phyloP scores from a whole-genome alignment of 1,139 yeast genomes.

The Lodderomyces oxycetoniae region DNA sequence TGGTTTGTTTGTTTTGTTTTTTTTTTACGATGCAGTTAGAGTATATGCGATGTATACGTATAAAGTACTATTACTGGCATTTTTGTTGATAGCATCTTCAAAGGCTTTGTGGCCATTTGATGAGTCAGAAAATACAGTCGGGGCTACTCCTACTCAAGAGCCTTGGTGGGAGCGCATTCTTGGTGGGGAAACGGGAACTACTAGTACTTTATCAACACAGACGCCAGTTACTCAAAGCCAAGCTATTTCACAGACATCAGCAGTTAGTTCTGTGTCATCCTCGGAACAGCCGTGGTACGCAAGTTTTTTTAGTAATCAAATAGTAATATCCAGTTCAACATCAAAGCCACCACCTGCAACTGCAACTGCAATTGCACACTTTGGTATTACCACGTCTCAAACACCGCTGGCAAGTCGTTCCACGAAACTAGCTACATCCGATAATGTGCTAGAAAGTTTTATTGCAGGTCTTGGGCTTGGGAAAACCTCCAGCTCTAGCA shows the following conservation, averaged over 20 bases:
- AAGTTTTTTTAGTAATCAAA: not conserved
- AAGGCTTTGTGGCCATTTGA: slow-evolving; percentile 7
- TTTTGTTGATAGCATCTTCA: no score
- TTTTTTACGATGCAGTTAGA: no score
- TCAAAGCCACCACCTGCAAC: slow-evolving; percentile 2
- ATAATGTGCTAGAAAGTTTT: slow-evolving; percentile 1
- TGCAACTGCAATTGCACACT: slow-evolving; percentile 1
- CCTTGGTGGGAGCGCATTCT: slow-evolving; percentile 6
- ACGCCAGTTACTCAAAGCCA: not conserved
- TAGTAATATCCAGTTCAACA: not conserved
- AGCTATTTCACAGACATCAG: not conserved
- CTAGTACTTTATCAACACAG: not conserved
- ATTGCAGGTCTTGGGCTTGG: slow-evolving; percentile 2
- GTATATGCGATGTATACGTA: no score
- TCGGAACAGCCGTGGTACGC: slow-evolving; percentile 4
- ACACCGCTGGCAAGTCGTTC: no score
- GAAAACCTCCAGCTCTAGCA: not conserved
- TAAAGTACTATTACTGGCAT: no score
- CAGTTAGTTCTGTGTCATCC: not conserved
- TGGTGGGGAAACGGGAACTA: slow-evolving; percentile 3
- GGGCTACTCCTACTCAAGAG: slow-evolving; percentile 4
- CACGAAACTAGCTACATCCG: slow-evolving; percentile 1
- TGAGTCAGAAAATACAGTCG: slow-evolving; percentile 3
- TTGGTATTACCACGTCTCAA: no score
- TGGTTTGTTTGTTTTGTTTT: no score